These are phyloP conservation scores for Cnidoscolus chayamansa DNA, from an alignment of 441 rosid species.

Conservation along the genomic window DNA sequence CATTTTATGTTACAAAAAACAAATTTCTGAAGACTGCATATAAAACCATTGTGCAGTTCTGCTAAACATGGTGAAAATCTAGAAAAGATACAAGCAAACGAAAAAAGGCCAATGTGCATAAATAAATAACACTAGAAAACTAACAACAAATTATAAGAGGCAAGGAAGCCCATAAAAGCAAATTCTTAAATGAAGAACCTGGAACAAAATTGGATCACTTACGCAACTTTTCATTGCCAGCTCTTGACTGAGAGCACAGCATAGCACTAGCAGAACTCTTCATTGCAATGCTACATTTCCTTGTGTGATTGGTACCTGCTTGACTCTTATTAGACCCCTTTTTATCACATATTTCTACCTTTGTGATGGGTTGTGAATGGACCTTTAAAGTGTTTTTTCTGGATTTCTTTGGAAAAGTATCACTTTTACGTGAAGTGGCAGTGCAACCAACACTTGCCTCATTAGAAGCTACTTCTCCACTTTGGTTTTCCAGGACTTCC, in stretches of 20 bases:
- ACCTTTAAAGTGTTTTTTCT: conserved; percentile 34
- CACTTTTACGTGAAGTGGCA: conserved; percentile 24
- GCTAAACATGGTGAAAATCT: background rate
- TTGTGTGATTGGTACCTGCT: conserved; percentile 18
- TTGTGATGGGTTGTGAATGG: conserved; percentile 34
- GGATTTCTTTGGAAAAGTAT: conserved; percentile 32
- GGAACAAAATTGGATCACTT: conserved; percentile 12
- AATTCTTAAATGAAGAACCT: background rate
- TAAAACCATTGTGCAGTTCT: background rate
- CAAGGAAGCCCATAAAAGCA: background rate
- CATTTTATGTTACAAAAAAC: conserved; percentile 11
- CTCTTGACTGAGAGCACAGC: conserved; percentile 24
- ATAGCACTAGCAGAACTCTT: conserved; percentile 25
- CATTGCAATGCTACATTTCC: conserved; percentile 17
- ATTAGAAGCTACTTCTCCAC: conserved; percentile 29
- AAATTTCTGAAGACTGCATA: conserved; percentile 6
- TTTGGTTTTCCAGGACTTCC: conserved; percentile 27
- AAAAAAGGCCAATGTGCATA: too few relatives aligned
- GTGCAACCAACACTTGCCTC: conserved; percentile 27
- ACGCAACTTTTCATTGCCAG: conserved; percentile 31
- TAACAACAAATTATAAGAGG: background rate
- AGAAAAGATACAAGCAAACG: background rate
- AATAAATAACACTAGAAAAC: background rate
- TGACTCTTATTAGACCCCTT: conserved; percentile 30
- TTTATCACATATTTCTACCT: conserved; percentile 28